Evolutionary conservation across 768 basidiomycete species (phyloP).

Genomic region (Auriculariales sp.): DNA sequence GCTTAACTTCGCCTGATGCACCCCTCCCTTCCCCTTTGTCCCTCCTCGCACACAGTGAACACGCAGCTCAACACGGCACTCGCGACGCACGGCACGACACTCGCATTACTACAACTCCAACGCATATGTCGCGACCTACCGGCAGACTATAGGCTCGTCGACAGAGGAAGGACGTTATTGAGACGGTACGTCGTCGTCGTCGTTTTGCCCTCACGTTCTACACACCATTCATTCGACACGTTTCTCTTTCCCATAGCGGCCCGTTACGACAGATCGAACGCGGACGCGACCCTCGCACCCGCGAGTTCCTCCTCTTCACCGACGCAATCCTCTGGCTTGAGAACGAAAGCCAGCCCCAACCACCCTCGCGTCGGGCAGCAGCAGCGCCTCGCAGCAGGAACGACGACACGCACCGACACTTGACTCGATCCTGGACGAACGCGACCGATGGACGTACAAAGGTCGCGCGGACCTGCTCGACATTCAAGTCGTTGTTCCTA

Average conservation of each 20-base stretch:
- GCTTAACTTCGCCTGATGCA: neutral
- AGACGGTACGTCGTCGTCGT: too few species aligned
- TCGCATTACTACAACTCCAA: constrained; percentile 65
- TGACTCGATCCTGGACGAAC: constrained; percentile 22
- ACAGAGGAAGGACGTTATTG: constrained; percentile 67
- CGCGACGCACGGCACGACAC: constrained; percentile 61
- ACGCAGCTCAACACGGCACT: constrained; percentile 65
- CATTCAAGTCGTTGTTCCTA: constrained; percentile 51
- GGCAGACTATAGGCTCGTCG: constrained; percentile 59
- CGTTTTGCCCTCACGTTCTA: too few species aligned
- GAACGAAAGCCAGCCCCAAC: constrained; percentile 23
- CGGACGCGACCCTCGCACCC: constrained; percentile 25
- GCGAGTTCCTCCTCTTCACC: constrained; percentile 70
- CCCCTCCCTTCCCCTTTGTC: constrained; percentile 4
- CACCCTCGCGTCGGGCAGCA: constrained; percentile 39
- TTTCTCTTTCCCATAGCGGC: too few species aligned
- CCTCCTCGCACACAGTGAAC: constrained; percentile 38
- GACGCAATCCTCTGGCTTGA: constrained; percentile 73
- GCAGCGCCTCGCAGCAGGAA: constrained; percentile 17
- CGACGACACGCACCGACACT: constrained; percentile 11
- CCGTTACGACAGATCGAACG: constrained; percentile 41
- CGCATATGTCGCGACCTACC: constrained; percentile 62
- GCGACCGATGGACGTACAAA: constrained; percentile 59
- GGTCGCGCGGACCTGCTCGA: constrained; percentile 59
- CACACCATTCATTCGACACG: too few species aligned